phyloP scores from a whole-genome alignment of 176 grass and related monocot genomes.

The Phragmites australis region DNA sequence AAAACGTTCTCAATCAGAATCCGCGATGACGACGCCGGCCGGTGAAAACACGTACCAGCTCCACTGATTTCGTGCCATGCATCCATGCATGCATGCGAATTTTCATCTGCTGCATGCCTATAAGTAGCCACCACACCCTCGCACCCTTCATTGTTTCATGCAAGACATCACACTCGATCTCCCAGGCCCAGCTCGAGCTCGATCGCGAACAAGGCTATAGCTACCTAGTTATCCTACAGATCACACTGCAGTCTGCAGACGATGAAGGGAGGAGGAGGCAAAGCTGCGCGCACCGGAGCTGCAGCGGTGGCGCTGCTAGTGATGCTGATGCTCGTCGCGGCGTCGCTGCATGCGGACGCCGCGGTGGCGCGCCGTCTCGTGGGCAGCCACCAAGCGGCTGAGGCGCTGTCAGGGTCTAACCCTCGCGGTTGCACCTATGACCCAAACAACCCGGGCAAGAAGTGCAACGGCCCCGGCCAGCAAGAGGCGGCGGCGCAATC shows the following conservation, averaged over 20 bases:
- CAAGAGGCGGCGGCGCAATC: background rate
- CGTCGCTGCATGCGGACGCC: background rate
- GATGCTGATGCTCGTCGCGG: background rate
- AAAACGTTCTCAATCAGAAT: background rate
- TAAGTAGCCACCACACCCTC: conserved; percentile 7
- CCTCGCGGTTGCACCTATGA: background rate
- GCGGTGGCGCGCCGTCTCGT: background rate
- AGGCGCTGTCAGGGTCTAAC: background rate
- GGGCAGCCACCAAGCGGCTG: too few relatives aligned
- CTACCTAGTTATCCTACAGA: background rate
- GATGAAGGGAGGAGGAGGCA: background rate
- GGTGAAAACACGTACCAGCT: background rate
- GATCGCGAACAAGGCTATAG: background rate
- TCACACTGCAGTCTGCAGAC: background rate
- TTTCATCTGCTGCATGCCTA: background rate
- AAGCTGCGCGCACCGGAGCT: background rate
- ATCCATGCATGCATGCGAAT: background rate
- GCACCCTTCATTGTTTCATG: background rate
- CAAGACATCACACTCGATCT: too few relatives aligned
- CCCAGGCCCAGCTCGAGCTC: too few relatives aligned
- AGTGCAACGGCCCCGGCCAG: background rate
- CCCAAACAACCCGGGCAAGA: background rate
- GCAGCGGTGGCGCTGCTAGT: background rate
- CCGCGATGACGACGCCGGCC: background rate
- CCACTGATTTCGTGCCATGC: background rate